Evolutionary conservation across 345 rosid species (phyloP).

Genomic region (Boechera stricta): DNA sequence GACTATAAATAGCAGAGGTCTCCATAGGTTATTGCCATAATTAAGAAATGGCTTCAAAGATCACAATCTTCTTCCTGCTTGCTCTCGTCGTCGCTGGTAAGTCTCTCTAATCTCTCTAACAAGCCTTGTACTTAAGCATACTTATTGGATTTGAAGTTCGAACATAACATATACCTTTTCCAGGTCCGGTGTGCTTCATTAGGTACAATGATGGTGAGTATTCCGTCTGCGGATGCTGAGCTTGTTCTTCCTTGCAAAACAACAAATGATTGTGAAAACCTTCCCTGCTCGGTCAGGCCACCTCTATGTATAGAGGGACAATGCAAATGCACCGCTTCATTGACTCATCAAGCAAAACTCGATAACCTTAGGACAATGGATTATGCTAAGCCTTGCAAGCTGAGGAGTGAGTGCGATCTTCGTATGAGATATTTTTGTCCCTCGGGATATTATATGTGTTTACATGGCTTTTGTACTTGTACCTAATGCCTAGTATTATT

Average conservation of each 20-base stretch:
- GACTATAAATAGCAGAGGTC: conserved; percentile 10
- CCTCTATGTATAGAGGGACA: conserved; percentile 10
- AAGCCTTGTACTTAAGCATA: background rate
- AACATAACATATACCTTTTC: too few species aligned
- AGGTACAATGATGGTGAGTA: conserved; percentile 16
- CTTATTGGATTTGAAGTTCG: background rate
- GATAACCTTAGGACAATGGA: background rate
- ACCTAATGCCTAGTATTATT: too few species aligned
- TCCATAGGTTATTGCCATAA: background rate
- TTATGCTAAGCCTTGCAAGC: background rate
- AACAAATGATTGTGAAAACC: conserved; percentile 7
- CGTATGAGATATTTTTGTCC: too few species aligned
- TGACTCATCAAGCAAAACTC: background rate
- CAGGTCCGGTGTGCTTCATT: background rate
- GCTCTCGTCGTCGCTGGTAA: conserved; percentile 6
- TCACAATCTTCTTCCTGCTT: background rate
- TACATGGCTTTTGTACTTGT: too few species aligned
- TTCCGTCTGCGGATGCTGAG: conserved; percentile 20
- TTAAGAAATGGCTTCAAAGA: conserved; percentile 34
- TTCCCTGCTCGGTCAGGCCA: conserved; percentile 13
- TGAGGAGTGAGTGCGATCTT: background rate
- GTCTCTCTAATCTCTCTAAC: background rate
- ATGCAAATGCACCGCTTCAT: conserved; percentile 25
- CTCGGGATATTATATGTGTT: too few species aligned
- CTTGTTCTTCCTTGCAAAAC: conserved; percentile 17